phyloP scores from a whole-genome alignment of 164 flowering plant species.

The Sextonia rubra region DNA sequence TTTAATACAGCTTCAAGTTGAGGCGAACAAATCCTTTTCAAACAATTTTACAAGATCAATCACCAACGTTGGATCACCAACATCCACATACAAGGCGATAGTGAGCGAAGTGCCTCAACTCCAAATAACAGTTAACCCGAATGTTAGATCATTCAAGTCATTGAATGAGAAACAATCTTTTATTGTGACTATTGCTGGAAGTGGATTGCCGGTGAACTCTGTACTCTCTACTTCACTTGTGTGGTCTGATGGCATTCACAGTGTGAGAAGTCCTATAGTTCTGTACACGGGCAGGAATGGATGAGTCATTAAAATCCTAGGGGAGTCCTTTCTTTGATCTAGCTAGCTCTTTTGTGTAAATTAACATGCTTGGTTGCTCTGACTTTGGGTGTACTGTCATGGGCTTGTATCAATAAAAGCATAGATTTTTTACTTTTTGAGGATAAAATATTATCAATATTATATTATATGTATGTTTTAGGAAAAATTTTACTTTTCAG shows the following conservation, averaged over 20 bases:
- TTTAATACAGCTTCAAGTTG: conserved; percentile 36
- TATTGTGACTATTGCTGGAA: conserved; percentile 48
- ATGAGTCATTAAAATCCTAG: background rate
- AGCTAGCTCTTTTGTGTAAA: too few species aligned
- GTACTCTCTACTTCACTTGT: conserved; percentile 33
- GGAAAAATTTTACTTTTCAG: too few species aligned
- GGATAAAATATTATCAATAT: too few species aligned
- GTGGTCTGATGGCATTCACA: conserved; percentile 53
- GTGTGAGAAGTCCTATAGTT: conserved; percentile 65
- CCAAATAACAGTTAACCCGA: conserved; percentile 35
- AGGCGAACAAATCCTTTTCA: conserved; percentile 1
- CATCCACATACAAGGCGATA: conserved; percentile 40
- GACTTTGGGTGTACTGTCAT: too few species aligned
- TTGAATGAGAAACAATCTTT: conserved; percentile 30
- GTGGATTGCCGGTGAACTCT: background rate
- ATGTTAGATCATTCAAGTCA: conserved; percentile 24
- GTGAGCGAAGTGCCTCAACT: conserved; percentile 30
- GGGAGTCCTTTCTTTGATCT: background rate
- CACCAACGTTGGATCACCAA: conserved; percentile 42
- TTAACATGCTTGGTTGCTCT: too few species aligned
- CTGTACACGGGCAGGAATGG: conserved; percentile 1
- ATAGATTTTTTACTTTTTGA: too few species aligned
- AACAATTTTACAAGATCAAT: conserved; percentile 46
- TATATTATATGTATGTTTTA: too few species aligned
- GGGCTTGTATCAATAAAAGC: background rate